Conservation (phyloP, 2,329 filamentous ascomycete genomes). For the Calonectria pseudoreteaudii region DNA sequence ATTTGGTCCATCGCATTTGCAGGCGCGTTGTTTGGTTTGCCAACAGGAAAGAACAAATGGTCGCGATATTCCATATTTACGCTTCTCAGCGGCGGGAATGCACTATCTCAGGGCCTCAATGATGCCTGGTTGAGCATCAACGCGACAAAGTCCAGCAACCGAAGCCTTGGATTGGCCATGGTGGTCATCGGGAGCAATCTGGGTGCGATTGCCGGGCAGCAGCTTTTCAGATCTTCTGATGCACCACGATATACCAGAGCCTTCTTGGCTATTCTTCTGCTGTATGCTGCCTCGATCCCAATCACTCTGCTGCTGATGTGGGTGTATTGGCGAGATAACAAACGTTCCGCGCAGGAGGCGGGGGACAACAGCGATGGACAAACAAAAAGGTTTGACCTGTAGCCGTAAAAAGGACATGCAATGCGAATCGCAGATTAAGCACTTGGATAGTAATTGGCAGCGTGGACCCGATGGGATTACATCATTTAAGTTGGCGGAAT, state of each 20-base stretch:
- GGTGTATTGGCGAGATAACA: slow-evolving; percentile 39
- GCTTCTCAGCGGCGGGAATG: slow-evolving; percentile 36
- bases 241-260: slow-evolving; percentile 31
- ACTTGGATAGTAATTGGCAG: background rate
- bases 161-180: slow-evolving; percentile 37
- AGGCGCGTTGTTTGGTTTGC: slow-evolving; percentile 25
- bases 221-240: slow-evolving; percentile 37
- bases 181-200: slow-evolving; percentile 42
- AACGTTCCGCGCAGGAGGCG: background rate
- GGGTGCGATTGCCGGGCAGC: slow-evolving; percentile 36
- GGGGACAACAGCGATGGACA: background rate
- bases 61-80: slow-evolving; percentile 33
- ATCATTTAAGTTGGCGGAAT: background rate
- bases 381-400: slow-evolving; percentile 14
- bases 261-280: slow-evolving; percentile 33
- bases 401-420: background rate
- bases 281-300: slow-evolving; percentile 32
- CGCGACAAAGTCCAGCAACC: slow-evolving; percentile 20
- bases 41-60: slow-evolving; percentile 26
- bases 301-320: slow-evolving; percentile 33
- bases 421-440: background rate
- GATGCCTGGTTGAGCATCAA: slow-evolving; percentile 42
- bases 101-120: slow-evolving; percentile 35
- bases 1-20: slow-evolving; percentile 39
- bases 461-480: background rate